Evolutionary conservation across 192 early-diverging fungal genomes (phyloP).

Genomic region (Dissophora ornata): DNA sequence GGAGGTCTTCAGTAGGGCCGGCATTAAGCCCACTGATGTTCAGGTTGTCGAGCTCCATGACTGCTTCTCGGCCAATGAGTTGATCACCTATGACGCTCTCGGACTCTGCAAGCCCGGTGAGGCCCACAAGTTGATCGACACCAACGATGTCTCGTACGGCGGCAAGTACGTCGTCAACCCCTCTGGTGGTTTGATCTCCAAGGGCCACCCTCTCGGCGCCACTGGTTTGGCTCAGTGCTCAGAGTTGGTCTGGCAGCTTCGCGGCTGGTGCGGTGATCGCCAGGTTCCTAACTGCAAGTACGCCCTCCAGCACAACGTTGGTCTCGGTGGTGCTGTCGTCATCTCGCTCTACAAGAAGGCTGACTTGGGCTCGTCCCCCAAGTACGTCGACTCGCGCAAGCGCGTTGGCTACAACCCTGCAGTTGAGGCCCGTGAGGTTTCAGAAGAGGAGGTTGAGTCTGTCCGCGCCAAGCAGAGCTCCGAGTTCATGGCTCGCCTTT

Average conservation of each 20-base stretch:
- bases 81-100: constrained; percentile 81
- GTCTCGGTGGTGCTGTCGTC: constrained; percentile 80
- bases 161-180: constrained; percentile 79
- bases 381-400: constrained; percentile 49
- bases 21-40: constrained; percentile 69
- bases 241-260: constrained; percentile 71
- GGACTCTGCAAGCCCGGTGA: constrained; percentile 73
- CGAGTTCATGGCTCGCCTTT: constrained; percentile 55
- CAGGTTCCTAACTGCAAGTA: constrained; percentile 74
- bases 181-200: constrained; percentile 79
- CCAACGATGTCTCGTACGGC: constrained; percentile 67
- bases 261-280: constrained; percentile 73
- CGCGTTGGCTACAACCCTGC: constrained; percentile 70
- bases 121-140: constrained; percentile 69
- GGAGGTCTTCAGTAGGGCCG: constrained; percentile 65
- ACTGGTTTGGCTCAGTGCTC: constrained; percentile 82
- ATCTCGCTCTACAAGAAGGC: constrained; percentile 70
- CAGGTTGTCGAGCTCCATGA: constrained; percentile 81
- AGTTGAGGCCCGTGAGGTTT: constrained; percentile 67
- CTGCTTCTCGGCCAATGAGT: constrained; percentile 81
- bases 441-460: constrained; percentile 65
- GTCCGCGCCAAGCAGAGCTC: constrained; percentile 59
- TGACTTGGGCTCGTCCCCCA: constrained; percentile 35
- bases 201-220: constrained; percentile 82
- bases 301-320: constrained; percentile 80